Evolutionary conservation across 495 filamentous ascomycete species (phyloP).

Genomic region (Acidiella bohemica): DNA sequence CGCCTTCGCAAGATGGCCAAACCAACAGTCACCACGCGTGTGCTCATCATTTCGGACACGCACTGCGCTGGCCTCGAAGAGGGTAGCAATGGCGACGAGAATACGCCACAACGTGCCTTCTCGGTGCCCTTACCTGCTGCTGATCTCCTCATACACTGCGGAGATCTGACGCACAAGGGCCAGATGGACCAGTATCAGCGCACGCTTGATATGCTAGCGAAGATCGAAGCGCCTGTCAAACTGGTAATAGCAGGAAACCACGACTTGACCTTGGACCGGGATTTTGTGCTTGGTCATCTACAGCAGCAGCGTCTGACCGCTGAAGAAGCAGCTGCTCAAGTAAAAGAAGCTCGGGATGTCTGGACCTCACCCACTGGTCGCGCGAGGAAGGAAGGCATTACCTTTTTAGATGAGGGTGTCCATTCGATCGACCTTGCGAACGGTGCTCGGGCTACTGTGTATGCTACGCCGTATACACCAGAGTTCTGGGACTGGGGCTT

Average conservation of each 20-base stretch:
- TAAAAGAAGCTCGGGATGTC: constrained; percentile 1
- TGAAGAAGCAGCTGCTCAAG: not conserved
- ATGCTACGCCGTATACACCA: constrained; percentile 57
- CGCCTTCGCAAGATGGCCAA: not conserved
- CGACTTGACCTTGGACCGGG: constrained; percentile 54
- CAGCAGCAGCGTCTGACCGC: constrained; percentile 1
- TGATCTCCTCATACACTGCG: constrained; percentile 60
- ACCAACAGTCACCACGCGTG: constrained; percentile 16
- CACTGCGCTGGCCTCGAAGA: constrained; percentile 16
- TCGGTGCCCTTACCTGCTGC: constrained; percentile 31
- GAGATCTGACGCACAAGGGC: constrained; percentile 57
- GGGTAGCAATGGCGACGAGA: constrained; percentile 2
- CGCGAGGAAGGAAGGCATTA: constrained; percentile 40
- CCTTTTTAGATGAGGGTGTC: constrained; percentile 54
- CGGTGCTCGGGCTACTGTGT: constrained; percentile 48
- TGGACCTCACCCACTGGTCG: constrained; percentile 3
- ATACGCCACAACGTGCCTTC: constrained; percentile 18
- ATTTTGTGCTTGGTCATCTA: constrained; percentile 5
- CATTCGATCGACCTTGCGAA: constrained; percentile 42
- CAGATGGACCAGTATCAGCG: constrained; percentile 39
- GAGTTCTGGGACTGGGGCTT: constrained; percentile 50
- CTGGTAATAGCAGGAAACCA: constrained; percentile 75
- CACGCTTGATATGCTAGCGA: constrained; percentile 40
- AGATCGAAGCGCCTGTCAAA: constrained; percentile 52
- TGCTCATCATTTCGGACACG: constrained; percentile 29